Conservation (phyloP, 805 yeast species). For the Naumovozyma baii region DNA sequence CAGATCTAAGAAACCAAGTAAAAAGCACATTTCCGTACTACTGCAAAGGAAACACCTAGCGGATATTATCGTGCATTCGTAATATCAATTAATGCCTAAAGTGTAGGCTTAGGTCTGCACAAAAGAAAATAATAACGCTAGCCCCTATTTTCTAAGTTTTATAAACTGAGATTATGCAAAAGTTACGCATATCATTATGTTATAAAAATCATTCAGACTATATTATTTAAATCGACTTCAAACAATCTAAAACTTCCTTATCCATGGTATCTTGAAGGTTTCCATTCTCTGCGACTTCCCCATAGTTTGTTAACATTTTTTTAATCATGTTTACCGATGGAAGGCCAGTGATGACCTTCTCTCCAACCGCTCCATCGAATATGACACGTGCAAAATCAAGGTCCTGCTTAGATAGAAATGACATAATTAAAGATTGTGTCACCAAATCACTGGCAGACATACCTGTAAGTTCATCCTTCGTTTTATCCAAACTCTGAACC, state of each 20-base stretch:
- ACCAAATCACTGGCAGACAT: slow-evolving; percentile 36
- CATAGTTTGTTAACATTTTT: slow-evolving; percentile 38
- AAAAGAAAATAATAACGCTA: too few relatives aligned
- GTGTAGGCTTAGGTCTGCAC: too few relatives aligned
- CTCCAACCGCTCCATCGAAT: slow-evolving; percentile 38
- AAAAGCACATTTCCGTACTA: too few relatives aligned
- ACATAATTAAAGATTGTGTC: slow-evolving; percentile 39
- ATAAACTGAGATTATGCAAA: too few relatives aligned
- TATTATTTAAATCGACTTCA: neutral
- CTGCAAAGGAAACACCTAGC: too few relatives aligned
- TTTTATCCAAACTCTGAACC: slow-evolving; percentile 32
- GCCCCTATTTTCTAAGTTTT: too few relatives aligned
- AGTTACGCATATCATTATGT: too few relatives aligned
- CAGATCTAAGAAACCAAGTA: too few relatives aligned
- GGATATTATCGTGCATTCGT: too few relatives aligned
- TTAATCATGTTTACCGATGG: slow-evolving; percentile 35
- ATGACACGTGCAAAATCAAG: slow-evolving; percentile 46
- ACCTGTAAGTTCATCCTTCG: slow-evolving; percentile 20
- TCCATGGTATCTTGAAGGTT: slow-evolving; percentile 22
- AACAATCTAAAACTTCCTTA: neutral
- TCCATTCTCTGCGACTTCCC: slow-evolving; percentile 40
- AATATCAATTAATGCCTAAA: too few relatives aligned
- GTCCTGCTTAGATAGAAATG: slow-evolving; percentile 37
- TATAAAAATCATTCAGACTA: neutral
- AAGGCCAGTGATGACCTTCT: slow-evolving; percentile 32